Percentiles rank a stretch among this genome's conserved stretches.
Evolutionary conservation across 768 basidiomycete genomes (phyloP).

Genomic region (Boletus rubroflammeus): DNA sequence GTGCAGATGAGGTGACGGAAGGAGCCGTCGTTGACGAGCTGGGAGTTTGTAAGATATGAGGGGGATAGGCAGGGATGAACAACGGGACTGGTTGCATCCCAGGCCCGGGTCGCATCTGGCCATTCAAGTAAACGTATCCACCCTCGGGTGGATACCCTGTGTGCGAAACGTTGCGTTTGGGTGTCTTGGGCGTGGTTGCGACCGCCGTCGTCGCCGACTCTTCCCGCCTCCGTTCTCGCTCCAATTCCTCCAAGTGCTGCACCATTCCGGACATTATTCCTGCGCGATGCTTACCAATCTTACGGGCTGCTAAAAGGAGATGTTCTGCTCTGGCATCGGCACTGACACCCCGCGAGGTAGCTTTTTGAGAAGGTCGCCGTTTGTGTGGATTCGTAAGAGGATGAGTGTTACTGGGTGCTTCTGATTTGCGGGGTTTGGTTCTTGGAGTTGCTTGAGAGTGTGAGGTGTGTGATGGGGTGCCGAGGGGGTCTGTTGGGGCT

Average conservation of each 20-base stretch:
- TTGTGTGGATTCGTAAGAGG: conserved; percentile 12
- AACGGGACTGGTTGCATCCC: conserved; percentile 32
- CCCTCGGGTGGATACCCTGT: conserved; percentile 19
- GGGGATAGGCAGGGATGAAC: conserved; percentile 29
- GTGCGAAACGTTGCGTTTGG: conserved; percentile 31
- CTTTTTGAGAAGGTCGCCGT: conserved; percentile 28
- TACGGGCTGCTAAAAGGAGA: conserved; percentile 67
- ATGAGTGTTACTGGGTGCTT: conserved; percentile 11
- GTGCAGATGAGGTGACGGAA: conserved; percentile 22
- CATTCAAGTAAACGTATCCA: conserved; percentile 30
- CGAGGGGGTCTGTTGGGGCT: conserved; percentile 14
- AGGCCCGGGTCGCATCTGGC: conserved; percentile 22
- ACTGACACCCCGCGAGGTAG: conserved; percentile 32
- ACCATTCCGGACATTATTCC: conserved; percentile 51
- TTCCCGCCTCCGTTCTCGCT: conserved; percentile 27
- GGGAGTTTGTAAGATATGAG: conserved; percentile 29
- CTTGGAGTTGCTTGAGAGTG: conserved; percentile 21
- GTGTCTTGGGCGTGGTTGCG: conserved; percentile 24
- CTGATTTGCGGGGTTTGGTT: conserved; percentile 21
- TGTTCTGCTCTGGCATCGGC: conserved; percentile 72
- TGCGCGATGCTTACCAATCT: conserved; percentile 59
- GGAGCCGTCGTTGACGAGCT: conserved; percentile 31
- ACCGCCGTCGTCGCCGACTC: conserved; percentile 22
- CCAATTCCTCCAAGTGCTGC: conserved; percentile 33
- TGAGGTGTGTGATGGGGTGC: conserved; percentile 14